Conservation (phyloP, 495 filamentous ascomycete species). For the Cairneyella variabilis region DNA sequence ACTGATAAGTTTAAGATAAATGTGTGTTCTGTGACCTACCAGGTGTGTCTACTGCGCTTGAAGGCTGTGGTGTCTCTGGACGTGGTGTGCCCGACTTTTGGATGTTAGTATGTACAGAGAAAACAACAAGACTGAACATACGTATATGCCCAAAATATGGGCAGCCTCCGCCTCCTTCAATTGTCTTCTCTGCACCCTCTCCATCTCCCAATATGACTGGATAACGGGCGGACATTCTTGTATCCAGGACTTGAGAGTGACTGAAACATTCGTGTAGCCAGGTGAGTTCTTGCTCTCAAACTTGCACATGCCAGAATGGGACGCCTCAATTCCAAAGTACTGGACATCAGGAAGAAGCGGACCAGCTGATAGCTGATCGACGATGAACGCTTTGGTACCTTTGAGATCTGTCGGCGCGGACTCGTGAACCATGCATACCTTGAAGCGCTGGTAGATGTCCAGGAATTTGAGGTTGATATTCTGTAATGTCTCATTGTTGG, state of each 20-base stretch:
- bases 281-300: conserved; percentile 70
- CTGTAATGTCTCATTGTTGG: conserved; percentile 75
- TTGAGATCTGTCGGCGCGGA: conserved; percentile 62
- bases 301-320: conserved; percentile 87
- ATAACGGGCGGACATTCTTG: no score
- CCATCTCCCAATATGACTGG: conserved; percentile 69
- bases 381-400: conserved; percentile 56
- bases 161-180: conserved; percentile 10
- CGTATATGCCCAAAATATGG: conserved; percentile 18
- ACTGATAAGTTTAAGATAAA: not conserved
- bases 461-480: conserved; percentile 76
- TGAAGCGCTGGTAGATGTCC: conserved; percentile 65
- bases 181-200: conserved; percentile 49
- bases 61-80: no score
- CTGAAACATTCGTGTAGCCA: conserved; percentile 70
- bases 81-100: conserved; percentile 2
- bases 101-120: not conserved
- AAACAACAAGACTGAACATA: no score
- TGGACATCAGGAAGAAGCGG: conserved; percentile 72
- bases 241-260: conserved; percentile 65
- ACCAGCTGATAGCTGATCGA: conserved; percentile 71
- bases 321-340: conserved; percentile 74
- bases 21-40: conserved; percentile 3
- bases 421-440: conserved; percentile 64
- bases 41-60: conserved; percentile 5